phyloP scores from a whole-genome alignment of 2,329 filamentous ascomycete genomes.

The Sporothrix globosa region DNA sequence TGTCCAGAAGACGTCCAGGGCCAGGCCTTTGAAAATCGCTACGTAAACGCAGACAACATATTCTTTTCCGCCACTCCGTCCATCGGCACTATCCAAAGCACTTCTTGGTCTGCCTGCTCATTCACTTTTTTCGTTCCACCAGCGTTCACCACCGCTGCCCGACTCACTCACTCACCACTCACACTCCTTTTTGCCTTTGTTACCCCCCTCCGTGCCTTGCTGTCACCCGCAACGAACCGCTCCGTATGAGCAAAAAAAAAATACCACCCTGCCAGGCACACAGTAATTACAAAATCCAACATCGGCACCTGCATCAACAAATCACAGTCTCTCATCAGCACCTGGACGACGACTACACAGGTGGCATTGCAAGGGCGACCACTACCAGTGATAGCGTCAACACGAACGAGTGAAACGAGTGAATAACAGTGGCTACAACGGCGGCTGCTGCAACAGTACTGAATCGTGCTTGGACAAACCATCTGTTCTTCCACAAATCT shows the following conservation, averaged over 20 bases:
- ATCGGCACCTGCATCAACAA: constrained; percentile 19
- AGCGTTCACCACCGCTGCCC: constrained; percentile 32
- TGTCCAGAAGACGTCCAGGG: background rate
- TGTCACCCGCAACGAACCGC: constrained; percentile 20
- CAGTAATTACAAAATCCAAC: background rate
- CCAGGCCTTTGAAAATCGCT: background rate
- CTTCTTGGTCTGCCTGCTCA: background rate
- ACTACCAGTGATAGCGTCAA: constrained; percentile 10
- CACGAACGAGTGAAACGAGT: background rate
- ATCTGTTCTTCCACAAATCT: background rate
- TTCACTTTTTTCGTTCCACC: constrained; percentile 28
- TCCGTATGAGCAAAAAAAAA: constrained; percentile 25
- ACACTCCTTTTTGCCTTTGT: constrained; percentile 9
- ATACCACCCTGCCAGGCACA: constrained; percentile 26
- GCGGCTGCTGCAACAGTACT: background rate
- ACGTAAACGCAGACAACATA: background rate
- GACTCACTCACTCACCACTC: constrained; percentile 7
- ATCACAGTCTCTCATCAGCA: background rate
- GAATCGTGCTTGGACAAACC: background rate
- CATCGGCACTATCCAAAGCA: constrained; percentile 26
- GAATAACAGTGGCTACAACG: constrained; percentile 1
- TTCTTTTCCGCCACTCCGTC: constrained; percentile 29
- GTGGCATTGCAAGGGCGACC: background rate
- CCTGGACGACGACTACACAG: background rate
- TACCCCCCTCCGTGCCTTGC: constrained; percentile 1